phyloP scores from a whole-genome alignment of 805 yeast genomes.

The Wickerhamomyces rabaulensis region DNA sequence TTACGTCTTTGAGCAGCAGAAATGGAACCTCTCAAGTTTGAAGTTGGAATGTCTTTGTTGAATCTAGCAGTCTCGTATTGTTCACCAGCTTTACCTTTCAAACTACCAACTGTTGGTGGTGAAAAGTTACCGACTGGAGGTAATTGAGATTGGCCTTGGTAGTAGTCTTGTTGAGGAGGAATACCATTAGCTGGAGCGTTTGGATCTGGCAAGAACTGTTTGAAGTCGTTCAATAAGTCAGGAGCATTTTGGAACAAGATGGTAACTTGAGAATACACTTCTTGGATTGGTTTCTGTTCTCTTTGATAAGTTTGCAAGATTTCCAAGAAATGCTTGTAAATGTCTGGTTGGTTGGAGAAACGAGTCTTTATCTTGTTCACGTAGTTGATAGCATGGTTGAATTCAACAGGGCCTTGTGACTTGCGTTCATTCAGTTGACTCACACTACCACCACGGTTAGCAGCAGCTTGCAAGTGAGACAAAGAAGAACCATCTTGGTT shows the following conservation, averaged over 20 bases:
- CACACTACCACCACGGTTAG: constrained; percentile 20
- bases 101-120: constrained; percentile 44
- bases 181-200: constrained; percentile 22
- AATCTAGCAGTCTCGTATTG: constrained; percentile 15
- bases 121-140: constrained; percentile 91
- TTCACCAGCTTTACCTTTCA: constrained; percentile 16
- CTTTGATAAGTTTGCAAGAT: constrained; percentile 94
- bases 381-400: constrained; percentile 93
- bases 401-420: constrained; percentile 71
- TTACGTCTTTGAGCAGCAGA: constrained; percentile 18
- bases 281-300: constrained; percentile 91
- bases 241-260: constrained; percentile 88
- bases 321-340: constrained; percentile 90
- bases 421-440: constrained; percentile 13
- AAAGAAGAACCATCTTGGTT: constrained; percentile 18
- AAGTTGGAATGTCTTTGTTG: constrained; percentile 28
- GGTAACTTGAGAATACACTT: constrained; percentile 92
- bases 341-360: constrained; percentile 90
- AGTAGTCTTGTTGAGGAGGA: constrained; percentile 21
- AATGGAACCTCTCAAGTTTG: constrained; percentile 30
- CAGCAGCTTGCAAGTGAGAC: constrained; percentile 35
- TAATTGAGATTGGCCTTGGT: constrained; percentile 38
- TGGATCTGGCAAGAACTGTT: constrained; percentile 86
- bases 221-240: constrained; percentile 89
- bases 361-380: constrained; percentile 95